Base-by-base conservation (phyloP, 2,329 filamentous ascomycete genomes). In the Akanthomyces dipterigenus region DNA sequence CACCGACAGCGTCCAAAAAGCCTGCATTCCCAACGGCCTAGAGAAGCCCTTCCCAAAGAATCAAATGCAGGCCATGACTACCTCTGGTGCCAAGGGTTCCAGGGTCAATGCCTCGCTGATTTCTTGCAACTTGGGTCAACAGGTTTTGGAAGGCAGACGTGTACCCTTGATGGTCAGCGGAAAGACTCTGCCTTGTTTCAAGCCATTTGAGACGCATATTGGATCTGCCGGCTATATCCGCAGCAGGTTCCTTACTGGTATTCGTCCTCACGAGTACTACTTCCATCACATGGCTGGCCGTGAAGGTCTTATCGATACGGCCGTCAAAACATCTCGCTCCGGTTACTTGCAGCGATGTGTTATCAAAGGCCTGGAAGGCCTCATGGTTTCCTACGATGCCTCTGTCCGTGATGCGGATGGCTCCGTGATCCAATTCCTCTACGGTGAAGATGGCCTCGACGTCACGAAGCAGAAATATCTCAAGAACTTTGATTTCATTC, bases 201-300 rank as follows among this genome's bases (percentile, higher is more conserved):
- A 87, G 69, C 90, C 93, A 1, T 98, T 89, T 69, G 95, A 99
- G 68, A 93, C 93, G 0, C 86, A 92, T 66, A 84, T 96, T 7
- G 84, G 92, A 67, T 95, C 95, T 56, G 93, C 93, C 69, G 95
- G 95, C 20, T 99, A 96, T 75, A 90, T 99, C 65, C 89, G 90
- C 55, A 91, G 96, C 70, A 91, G 95, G 72, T 99, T 99, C 84
- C 89, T 99, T 81, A 99, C 96, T 26, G 95, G 95, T 63, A 95
- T 99, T 64, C 87, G 93, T 60, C 95, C 95, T 5, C 95, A 99
- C 70, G 96, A 99, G 73, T 99, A 97, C 75, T 99, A 93, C 74
- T 99, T 99, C 80, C 95, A 99, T 83, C 92, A 96, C 75, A 99
- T 99, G 96, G 95, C 93, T 70, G 96, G 96, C 68, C 87, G 95